A percentile compares a stretch with the other conserved stretches of the same genome.
Evolutionary conservation across 306 rosid genomes (phyloP).

Genomic region (Cajanus cajan): DNA sequence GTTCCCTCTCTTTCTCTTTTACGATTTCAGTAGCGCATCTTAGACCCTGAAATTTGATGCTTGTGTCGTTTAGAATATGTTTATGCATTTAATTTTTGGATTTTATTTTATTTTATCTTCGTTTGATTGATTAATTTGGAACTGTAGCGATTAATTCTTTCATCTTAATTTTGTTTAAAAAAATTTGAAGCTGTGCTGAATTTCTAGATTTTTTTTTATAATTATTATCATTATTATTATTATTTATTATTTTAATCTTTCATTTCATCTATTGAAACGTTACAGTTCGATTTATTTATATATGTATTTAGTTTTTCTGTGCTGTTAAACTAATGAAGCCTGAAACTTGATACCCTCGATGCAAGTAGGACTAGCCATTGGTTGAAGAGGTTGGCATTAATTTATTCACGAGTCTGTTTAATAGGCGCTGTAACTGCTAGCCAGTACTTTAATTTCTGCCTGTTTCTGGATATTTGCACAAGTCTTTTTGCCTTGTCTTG

Average conservation of each 20-base stretch:
- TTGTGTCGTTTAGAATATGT: not conserved
- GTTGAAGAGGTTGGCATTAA: conserved; percentile 8
- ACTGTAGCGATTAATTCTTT: not conserved
- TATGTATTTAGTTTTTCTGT: not conserved
- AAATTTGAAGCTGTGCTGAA: not conserved
- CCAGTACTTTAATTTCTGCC: not conserved
- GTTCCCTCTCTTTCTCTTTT: conserved; percentile 9
- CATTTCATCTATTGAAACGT: not conserved
- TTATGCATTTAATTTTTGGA: not conserved
- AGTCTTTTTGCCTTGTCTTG: not conserved
- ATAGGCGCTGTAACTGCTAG: not conserved
- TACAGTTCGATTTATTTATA: not conserved
- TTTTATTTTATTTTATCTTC: not conserved
- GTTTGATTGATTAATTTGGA: not conserved
- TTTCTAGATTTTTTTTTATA: not conserved
- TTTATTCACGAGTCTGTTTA: not conserved
- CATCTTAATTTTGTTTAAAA: not conserved
- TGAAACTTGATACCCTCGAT: not conserved
- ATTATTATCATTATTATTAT: too few relatives aligned
- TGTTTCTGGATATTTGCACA: not conserved
- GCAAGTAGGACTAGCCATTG: not conserved
- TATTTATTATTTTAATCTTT: not conserved
- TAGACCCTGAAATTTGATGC: conserved; percentile 28
- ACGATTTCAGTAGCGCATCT: not conserved
- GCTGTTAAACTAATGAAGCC: not conserved